Evolutionary conservation across 768 basidiomycete genomes (phyloP).

Genomic region (Cyclocybe aegerita): DNA sequence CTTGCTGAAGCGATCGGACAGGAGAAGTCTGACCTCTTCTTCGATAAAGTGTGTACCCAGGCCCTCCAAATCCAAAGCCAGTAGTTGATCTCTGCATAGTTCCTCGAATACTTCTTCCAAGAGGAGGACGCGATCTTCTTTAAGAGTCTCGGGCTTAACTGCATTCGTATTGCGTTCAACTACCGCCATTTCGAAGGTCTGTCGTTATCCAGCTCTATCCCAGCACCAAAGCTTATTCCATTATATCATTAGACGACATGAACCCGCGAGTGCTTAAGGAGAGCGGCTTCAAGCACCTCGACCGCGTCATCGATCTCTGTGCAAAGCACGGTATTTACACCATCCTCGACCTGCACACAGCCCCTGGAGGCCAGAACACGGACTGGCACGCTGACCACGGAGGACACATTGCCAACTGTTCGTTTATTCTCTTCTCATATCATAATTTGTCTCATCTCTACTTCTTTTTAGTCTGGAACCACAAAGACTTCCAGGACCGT

Average conservation of each 20-base stretch:
- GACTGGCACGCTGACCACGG: conserved; percentile 83
- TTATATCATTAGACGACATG: conserved; percentile 52
- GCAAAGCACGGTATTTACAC: conserved; percentile 77
- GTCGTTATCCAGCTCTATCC: neutral
- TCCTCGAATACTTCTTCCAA: conserved; percentile 82
- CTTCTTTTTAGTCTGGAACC: conserved; percentile 59
- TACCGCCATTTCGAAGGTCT: conserved; percentile 71
- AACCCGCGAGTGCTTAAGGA: conserved; percentile 76
- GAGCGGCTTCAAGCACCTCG: conserved; percentile 78
- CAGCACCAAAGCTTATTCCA: neutral
- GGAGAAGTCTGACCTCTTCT: conserved; percentile 75
- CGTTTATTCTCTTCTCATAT: conserved; percentile 8
- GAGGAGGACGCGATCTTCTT: conserved; percentile 77
- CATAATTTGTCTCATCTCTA: neutral
- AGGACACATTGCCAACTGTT: conserved; percentile 62
- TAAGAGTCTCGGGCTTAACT: conserved; percentile 77
- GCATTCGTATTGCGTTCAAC: conserved; percentile 74
- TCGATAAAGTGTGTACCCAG: conserved; percentile 62
- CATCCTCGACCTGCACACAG: conserved; percentile 79
- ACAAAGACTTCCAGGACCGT: conserved; percentile 85
- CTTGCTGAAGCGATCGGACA: conserved; percentile 65
- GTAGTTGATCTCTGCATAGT: conserved; percentile 36
- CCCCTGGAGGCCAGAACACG: conserved; percentile 71
- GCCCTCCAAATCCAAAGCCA: neutral
- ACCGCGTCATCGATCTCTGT: conserved; percentile 76